These are phyloP conservation scores for Kwoniella shivajii DNA, from an alignment of 1,284 basidiomycete genomes.

Conservation along the genomic window DNA sequence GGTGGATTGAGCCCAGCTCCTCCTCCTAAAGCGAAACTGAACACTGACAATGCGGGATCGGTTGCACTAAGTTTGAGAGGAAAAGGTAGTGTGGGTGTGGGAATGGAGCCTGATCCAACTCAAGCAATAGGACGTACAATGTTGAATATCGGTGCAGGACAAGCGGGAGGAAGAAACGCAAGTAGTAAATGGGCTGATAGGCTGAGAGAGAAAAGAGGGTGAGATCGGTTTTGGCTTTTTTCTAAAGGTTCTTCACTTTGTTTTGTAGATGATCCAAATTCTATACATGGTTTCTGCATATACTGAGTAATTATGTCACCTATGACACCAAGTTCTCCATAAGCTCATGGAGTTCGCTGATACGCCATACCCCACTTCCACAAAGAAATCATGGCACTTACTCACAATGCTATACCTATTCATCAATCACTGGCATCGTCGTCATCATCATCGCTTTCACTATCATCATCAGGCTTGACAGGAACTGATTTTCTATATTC, in stretches of 20 bases:
- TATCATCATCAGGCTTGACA: neutral
- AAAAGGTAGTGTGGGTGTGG: neutral
- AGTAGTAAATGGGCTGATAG: conserved; percentile 20
- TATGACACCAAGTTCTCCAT: too few relatives aligned
- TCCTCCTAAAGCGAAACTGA: neutral
- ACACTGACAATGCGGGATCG: neutral
- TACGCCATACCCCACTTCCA: neutral
- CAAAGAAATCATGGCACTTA: neutral
- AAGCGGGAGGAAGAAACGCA: neutral
- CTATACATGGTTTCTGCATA: too few relatives aligned
- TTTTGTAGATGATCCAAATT: neutral
- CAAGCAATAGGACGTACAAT: neutral
- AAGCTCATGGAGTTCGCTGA: too few relatives aligned
- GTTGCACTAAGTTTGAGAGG: neutral
- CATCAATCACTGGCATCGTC: conserved; percentile 13
- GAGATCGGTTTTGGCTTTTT: neutral
- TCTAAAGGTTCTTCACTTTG: neutral
- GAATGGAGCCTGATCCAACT: neutral
- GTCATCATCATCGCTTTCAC: conserved; percentile 3
- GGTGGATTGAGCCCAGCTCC: conserved; percentile 9
- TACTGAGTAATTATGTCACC: too few relatives aligned
- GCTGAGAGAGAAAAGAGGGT: conserved; percentile 10
- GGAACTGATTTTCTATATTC: conserved; percentile 7
- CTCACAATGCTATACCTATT: conserved; percentile 2
- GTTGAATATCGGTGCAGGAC: neutral